Evolutionary conservation across 2,329 filamentous ascomycete genomes (phyloP).

Genomic region (Alternaria ethzedia): DNA sequence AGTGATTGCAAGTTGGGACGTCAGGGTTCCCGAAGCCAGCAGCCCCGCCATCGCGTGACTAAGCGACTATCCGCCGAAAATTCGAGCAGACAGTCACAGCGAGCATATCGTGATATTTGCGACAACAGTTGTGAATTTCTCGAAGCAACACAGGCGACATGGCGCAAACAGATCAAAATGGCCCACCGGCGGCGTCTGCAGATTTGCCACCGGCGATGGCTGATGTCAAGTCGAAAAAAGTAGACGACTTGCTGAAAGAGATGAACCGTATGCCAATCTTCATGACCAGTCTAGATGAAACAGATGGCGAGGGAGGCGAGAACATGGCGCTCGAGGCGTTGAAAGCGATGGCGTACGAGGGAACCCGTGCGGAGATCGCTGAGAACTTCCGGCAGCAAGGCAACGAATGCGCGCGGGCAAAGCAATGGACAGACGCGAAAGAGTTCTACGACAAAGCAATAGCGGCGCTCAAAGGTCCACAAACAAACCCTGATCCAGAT

Average conservation of each 20-base stretch:
- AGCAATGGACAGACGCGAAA: conserved; percentile 79
- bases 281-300: conserved; percentile 85
- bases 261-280: conserved; percentile 82
- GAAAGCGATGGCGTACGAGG: conserved; percentile 90
- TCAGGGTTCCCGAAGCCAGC: neutral
- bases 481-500: conserved; percentile 51
- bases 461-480: conserved; percentile 69
- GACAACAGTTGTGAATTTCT: neutral
- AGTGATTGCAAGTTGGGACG: neutral
- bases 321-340: conserved; percentile 86
- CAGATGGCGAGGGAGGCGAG: conserved; percentile 67
- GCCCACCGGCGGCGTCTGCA: conserved; percentile 41
- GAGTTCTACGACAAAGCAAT: conserved; percentile 94
- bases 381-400: conserved; percentile 88
- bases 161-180: conserved; percentile 21
- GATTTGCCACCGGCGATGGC: conserved; percentile 66
- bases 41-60: conserved; percentile 22
- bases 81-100: conserved; percentile 11
- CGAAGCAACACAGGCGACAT: conserved; percentile 14
- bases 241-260: conserved; percentile 67
- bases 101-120: neutral
- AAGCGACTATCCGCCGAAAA: conserved; percentile 29
- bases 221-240: conserved; percentile 61
- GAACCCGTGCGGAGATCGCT: conserved; percentile 82
- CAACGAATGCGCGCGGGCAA: conserved; percentile 81